These are phyloP conservation scores for Termitomyces sp. DNA, from an alignment of 768 basidiomycete genomes.

Conservation along the genomic window DNA sequence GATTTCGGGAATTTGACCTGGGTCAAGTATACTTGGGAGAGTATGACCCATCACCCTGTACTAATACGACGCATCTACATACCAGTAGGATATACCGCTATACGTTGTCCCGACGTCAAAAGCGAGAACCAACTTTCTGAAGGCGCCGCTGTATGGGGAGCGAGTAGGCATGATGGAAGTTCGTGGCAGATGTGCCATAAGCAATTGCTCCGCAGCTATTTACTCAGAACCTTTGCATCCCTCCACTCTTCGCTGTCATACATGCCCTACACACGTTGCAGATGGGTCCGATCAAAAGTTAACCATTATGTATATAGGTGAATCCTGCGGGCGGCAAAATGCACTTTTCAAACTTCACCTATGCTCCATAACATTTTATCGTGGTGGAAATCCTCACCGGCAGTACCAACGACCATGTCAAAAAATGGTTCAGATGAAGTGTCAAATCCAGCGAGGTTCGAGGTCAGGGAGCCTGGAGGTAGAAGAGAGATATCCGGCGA, in stretches of 20 bases:
- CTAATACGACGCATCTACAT: neutral
- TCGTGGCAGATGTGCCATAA: neutral
- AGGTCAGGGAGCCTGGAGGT: neutral
- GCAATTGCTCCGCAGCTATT: constrained; percentile 38
- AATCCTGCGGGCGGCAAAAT: neutral
- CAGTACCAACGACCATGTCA: neutral
- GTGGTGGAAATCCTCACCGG: neutral
- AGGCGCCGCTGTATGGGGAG: constrained; percentile 38
- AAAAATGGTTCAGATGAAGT: neutral
- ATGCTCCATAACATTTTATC: neutral
- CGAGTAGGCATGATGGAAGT: constrained; percentile 22
- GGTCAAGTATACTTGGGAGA: constrained; percentile 31
- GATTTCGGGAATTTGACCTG: constrained; percentile 33
- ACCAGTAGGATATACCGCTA: constrained; percentile 48
- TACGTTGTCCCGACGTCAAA: constrained; percentile 55
- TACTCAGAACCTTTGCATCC: neutral
- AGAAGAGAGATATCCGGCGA: neutral
- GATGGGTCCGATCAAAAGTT: constrained; percentile 7
- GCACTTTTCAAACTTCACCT: neutral
- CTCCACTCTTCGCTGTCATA: constrained; percentile 4
- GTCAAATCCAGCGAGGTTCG: neutral
- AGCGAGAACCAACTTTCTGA: constrained; percentile 44
- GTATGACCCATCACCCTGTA: neutral
- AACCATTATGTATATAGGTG: neutral
- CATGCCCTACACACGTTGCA: constrained; percentile 16